Base-by-base conservation (phyloP, 768 basidiomycete species). In the Cyathus striatus region DNA sequence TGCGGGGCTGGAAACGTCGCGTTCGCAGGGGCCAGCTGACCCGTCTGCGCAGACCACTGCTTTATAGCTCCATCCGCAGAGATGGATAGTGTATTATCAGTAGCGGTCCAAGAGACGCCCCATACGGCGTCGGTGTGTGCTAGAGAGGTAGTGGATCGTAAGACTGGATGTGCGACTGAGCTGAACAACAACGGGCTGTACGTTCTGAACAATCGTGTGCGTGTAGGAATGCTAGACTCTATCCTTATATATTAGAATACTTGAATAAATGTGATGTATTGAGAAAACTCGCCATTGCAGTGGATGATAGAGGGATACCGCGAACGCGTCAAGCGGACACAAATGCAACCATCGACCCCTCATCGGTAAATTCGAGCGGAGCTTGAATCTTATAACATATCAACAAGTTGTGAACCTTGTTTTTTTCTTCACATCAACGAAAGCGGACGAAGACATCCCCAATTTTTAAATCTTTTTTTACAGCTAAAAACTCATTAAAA, bases 391-490 rank as follows among this genome's bases (percentile, higher is more conserved):
- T n/a, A 22, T 42, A 43, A 62, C 62, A 63, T 55, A 61, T 44
- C 43, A 26, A 23, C 22, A 37, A 9, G 13, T 38, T 40, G 23
- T 32, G 49, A 62, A 83, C 79, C 73, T 69, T 68, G 72, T 18
- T 18, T 67, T 73, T 74, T 73, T 68, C 65, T 59, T 76, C 63
- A 78, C 87, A 90, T 91, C 87, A 81, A 91, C 89, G 88, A 91
- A 67, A 85, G 89, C 87, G 88, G 83, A 91, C 76, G 89, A 90
- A 80, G 88, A 89, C 87, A 85, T 83, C 79, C 56, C 58, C 55
- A 59, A 47, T 42, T 50, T 58, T 54, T 58, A 54, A 54, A 53
- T 56, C 54, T 47, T 36, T 55, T 47, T 47, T 57, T 48, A 52
- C 45, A 52, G 44, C 45, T 48, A 46, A 48, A 57, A 58, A 56